Conservation (phyloP, 148 eudicot species). For the Amaranthus hypochondriacus region DNA sequence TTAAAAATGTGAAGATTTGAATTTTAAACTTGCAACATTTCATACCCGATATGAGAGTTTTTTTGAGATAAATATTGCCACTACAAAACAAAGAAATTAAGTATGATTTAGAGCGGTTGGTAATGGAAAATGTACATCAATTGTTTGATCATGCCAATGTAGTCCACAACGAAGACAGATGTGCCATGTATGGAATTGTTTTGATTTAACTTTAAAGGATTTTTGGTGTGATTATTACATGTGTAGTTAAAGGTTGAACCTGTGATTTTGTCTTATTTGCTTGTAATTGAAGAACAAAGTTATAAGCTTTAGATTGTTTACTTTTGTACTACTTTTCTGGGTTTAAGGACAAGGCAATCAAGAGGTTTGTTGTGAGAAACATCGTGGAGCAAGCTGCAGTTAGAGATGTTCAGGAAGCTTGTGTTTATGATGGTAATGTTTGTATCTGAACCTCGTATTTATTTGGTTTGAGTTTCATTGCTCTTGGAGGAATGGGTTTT, state of each 20-base stretch:
- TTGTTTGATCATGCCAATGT: no score
- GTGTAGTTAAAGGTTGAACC: not conserved
- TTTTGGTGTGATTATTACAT: not conserved
- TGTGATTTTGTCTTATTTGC: not conserved
- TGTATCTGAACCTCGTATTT: not conserved
- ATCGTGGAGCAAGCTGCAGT: constrained; percentile 53
- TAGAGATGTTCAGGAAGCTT: constrained; percentile 47
- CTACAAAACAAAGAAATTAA: no score
- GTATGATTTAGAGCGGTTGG: no score
- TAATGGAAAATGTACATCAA: no score
- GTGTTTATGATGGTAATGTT: constrained; percentile 37
- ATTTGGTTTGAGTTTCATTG: not conserved
- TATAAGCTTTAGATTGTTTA: not conserved
- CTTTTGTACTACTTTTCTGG: not conserved
- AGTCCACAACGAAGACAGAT: no score
- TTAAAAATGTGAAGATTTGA: no score
- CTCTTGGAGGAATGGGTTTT: not conserved
- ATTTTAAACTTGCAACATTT: no score
- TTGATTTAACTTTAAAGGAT: not conserved
- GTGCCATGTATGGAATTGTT: no score
- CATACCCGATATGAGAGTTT: no score
- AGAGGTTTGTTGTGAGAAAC: constrained; percentile 49
- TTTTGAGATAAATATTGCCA: no score
- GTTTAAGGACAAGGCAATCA: constrained; percentile 40
- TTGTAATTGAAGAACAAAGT: not conserved